Percentiles rank a stretch among this genome's conserved stretches.
Conservation (phyloP, 352 stramenopile genomes). For the Phytophthora macrochlamydospora region DNA sequence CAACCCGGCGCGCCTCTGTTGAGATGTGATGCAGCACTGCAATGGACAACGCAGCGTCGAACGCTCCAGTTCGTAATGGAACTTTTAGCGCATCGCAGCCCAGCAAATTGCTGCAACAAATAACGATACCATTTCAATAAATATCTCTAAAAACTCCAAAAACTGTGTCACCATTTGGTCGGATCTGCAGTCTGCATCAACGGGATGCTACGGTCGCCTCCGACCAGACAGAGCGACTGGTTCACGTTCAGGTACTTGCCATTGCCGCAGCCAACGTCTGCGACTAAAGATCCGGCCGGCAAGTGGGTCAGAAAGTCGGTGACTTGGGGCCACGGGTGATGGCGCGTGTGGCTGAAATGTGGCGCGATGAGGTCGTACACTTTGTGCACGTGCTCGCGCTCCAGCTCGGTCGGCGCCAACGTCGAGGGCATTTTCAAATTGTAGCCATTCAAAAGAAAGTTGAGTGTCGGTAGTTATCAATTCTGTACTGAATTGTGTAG, state of each 20-base stretch:
- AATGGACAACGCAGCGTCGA: conserved; percentile 86
- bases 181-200: conserved; percentile 58
- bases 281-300: conserved; percentile 56
- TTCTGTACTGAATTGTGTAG: too few relatives aligned
- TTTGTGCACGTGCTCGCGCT: conserved; percentile 83
- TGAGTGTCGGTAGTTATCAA: conserved; percentile 1
- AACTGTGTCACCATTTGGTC: conserved; percentile 37
- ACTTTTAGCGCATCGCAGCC: conserved; percentile 73
- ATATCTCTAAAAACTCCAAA: background rate
- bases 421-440: conserved; percentile 35
- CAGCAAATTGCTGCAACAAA: conserved; percentile 60
- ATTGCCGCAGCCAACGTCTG: conserved; percentile 84
- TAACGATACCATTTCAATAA: conserved; percentile 8
- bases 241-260: conserved; percentile 84
- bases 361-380: conserved; percentile 86
- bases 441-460: conserved; percentile 45
- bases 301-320: conserved; percentile 63
- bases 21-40: conserved; percentile 88
- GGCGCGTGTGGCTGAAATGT: conserved; percentile 86
- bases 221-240: conserved; percentile 64
- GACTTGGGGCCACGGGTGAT: conserved; percentile 83
- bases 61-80: conserved; percentile 55
- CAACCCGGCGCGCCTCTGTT: conserved; percentile 68
- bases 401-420: conserved; percentile 62
- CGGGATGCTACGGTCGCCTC: conserved; percentile 76